These are phyloP conservation scores for Artemisia tridentata DNA, from an alignment of 129 eudicot genomes.

Conservation along the genomic window DNA sequence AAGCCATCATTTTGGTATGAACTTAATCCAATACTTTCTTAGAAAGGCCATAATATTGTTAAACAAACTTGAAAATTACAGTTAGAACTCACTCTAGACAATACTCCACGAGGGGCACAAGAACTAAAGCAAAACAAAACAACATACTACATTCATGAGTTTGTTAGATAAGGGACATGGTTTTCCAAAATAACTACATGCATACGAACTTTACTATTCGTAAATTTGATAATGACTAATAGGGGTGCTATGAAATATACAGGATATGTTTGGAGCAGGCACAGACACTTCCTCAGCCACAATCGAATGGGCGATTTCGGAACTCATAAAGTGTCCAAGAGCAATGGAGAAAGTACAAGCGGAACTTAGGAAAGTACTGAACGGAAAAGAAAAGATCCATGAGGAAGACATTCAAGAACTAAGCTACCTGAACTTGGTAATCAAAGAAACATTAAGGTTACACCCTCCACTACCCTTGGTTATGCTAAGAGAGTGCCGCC, in stretches of 20 bases:
- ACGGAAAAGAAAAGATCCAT: slow-evolving; percentile 6
- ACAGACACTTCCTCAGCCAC: slow-evolving; percentile 1
- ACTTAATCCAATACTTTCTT: no score
- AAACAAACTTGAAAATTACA: no score
- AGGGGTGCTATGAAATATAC: not conserved
- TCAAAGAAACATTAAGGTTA: slow-evolving; percentile 6
- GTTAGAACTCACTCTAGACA: no score
- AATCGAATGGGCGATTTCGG: slow-evolving; percentile 1
- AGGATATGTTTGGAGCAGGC: slow-evolving; percentile 1
- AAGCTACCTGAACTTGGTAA: not conserved
- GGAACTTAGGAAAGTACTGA: not conserved
- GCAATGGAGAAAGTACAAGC: slow-evolving; percentile 10
- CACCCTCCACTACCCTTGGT: slow-evolving; percentile 14
- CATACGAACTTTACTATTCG: no score
- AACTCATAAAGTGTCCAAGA: not conserved
- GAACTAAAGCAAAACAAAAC: no score
- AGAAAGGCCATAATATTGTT: no score
- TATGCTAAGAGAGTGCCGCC: not conserved
- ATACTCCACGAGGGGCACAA: no score
- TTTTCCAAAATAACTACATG: no score
- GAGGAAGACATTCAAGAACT: slow-evolving; percentile 16
- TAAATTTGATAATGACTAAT: no score
- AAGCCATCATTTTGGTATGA: no score
- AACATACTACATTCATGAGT: no score
- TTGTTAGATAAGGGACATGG: no score